Conservation (phyloP, 1,284 basidiomycete genomes). For the Microbotryum scabiosae region DNA sequence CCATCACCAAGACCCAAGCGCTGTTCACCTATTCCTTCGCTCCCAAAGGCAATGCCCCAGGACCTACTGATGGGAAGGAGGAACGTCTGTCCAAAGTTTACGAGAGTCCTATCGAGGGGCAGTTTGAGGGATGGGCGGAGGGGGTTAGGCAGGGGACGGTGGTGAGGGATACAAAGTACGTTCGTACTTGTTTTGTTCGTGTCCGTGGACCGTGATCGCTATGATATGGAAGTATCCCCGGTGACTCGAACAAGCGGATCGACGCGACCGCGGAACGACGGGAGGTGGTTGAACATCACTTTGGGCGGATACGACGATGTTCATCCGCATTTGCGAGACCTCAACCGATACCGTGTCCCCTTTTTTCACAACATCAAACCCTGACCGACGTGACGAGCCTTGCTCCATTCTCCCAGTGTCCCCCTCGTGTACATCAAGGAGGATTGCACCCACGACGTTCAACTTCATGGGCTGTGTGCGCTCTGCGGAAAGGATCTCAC, state of each 20-base stretch:
- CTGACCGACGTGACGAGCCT: not conserved
- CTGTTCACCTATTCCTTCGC: constrained; percentile 31
- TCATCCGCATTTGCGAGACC: not conserved
- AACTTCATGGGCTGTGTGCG: constrained; percentile 83
- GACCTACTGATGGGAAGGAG: constrained; percentile 34
- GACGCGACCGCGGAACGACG: constrained; percentile 43
- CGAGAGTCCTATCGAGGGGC: constrained; percentile 74
- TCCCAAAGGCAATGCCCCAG: not conserved
- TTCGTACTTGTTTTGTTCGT: not conserved
- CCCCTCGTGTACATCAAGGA: constrained; percentile 62
- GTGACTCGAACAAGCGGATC: too few relatives aligned
- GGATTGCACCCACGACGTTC: constrained; percentile 87
- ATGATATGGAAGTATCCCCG: too few relatives aligned
- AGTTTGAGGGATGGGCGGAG: constrained; percentile 54
- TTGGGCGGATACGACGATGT: not conserved
- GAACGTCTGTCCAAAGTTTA: constrained; percentile 75
- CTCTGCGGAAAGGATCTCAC: constrained; percentile 91
- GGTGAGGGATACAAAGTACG: constrained; percentile 33
- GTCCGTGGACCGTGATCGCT: too few relatives aligned
- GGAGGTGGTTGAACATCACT: not conserved
- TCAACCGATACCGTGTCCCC: too few relatives aligned
- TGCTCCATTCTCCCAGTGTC: constrained; percentile 33
- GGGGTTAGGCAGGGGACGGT: constrained; percentile 38
- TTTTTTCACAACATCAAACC: too few relatives aligned
- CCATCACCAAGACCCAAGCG: constrained; percentile 19